A percentile compares a stretch with the other conserved stretches of the same genome.
These are phyloP conservation scores for Gaultheria prostrata DNA, from an alignment of 148 eudicot genomes.

Conservation along the genomic window DNA sequence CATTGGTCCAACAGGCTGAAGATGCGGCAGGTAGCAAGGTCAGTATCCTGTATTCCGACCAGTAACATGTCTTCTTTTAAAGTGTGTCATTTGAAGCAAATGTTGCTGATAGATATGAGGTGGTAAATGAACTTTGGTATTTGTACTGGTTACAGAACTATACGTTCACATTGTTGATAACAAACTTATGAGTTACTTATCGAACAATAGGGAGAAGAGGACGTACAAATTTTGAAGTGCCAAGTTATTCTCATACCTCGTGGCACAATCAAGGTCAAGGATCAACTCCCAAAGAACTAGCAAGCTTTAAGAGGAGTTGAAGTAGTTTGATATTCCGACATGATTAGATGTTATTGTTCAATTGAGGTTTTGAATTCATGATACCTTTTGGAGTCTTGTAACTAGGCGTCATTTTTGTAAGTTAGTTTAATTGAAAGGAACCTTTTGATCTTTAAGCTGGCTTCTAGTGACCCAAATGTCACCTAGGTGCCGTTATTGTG, in stretches of 20 bases:
- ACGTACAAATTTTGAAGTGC: neutral
- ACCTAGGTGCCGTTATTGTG: neutral
- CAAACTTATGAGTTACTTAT: neutral
- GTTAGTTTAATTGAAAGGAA: neutral
- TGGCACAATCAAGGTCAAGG: neutral
- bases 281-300: neutral
- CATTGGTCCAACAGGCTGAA: conserved; percentile 69
- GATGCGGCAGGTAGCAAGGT: conserved; percentile 67
- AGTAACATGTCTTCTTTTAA: neutral
- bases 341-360: neutral
- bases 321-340: neutral
- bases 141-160: neutral
- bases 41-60: conserved; percentile 1
- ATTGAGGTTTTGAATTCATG: neutral
- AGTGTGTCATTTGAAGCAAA: neutral
- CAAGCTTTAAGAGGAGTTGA: neutral
- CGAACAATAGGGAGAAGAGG: neutral
- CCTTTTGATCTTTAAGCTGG: neutral
- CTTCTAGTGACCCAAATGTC: neutral
- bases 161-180: neutral
- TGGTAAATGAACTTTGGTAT: neutral
- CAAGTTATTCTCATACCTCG: neutral
- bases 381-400: neutral
- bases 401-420: neutral
- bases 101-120: neutral